Evolutionary conservation across 2,329 filamentous ascomycete genomes (phyloP).

Genomic region (Ilyonectria destructans): DNA sequence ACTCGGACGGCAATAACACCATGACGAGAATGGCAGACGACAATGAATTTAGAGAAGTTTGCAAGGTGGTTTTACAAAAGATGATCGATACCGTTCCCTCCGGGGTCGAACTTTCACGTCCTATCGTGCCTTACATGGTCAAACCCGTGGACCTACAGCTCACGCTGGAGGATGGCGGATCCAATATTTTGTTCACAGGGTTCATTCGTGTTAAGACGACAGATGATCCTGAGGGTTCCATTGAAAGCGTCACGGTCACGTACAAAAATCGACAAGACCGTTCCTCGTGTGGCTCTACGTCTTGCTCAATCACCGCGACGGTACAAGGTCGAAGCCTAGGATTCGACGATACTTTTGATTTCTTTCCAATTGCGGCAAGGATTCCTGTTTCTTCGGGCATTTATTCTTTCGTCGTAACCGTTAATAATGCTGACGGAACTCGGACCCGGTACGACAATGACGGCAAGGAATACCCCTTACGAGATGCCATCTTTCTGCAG

Average conservation of each 20-base stretch:
- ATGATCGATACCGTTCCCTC: slow-evolving; percentile 75
- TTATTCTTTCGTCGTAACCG: slow-evolving; percentile 71
- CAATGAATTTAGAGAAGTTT: slow-evolving; percentile 63
- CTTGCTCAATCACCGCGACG: slow-evolving; percentile 63
- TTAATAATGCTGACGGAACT: slow-evolving; percentile 65
- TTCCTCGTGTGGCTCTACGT: slow-evolving; percentile 58
- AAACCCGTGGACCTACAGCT: slow-evolving; percentile 74
- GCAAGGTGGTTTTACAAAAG: slow-evolving; percentile 68
- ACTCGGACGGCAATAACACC: slow-evolving; percentile 70
- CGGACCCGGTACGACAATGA: slow-evolving; percentile 70
- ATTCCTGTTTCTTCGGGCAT: slow-evolving; percentile 74
- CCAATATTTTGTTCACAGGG: slow-evolving; percentile 66
- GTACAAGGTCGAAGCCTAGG: slow-evolving; percentile 66
- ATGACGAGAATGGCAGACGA: slow-evolving; percentile 64
- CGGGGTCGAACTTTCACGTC: slow-evolving; percentile 65
- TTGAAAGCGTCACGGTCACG: slow-evolving; percentile 65
- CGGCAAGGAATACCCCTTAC: slow-evolving; percentile 68
- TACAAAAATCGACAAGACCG: slow-evolving; percentile 72
- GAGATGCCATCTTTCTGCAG: slow-evolving; percentile 71
- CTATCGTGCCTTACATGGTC: slow-evolving; percentile 70
- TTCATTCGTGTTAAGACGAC: slow-evolving; percentile 73
- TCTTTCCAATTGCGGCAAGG: slow-evolving; percentile 64
- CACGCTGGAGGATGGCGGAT: slow-evolving; percentile 65
- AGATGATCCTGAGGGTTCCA: slow-evolving; percentile 57
- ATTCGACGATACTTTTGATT: slow-evolving; percentile 74